Conservation (phyloP, 2,329 filamentous ascomycete genomes). For the Talaromyces sp. region DNA sequence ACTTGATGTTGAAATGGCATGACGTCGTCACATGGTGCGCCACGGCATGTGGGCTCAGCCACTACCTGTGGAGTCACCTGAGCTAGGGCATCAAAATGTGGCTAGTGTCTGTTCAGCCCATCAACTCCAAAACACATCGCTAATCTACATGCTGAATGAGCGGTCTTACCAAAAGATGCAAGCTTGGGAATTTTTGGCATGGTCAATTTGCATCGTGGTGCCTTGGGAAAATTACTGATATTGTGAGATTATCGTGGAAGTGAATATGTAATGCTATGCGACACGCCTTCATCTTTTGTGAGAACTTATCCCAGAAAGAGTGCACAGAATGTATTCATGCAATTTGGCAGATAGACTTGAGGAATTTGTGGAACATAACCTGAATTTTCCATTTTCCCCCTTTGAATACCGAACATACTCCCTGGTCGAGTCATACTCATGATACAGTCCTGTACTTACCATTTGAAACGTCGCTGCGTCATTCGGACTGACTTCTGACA, state of each 20-base stretch:
- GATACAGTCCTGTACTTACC: background rate
- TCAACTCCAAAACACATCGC: background rate
- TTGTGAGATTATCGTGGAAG: background rate
- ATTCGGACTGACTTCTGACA: background rate
- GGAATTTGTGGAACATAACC: background rate
- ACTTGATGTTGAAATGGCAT: background rate
- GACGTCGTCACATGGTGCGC: constrained; percentile 8
- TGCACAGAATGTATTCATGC: background rate
- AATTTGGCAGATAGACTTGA: background rate
- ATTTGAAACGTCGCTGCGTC: background rate
- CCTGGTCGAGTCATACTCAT: background rate
- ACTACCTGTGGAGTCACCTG: background rate
- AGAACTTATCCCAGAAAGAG: background rate
- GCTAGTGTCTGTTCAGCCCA: background rate
- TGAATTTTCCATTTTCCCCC: too few species aligned
- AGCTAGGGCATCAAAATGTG: background rate
- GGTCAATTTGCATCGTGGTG: background rate
- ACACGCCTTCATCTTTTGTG: background rate
- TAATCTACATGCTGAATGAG: background rate
- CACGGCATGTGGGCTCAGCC: background rate
- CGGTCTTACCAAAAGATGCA: too few species aligned
- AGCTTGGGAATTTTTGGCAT: background rate
- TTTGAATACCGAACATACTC: too few species aligned
- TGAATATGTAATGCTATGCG: background rate
- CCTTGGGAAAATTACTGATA: background rate